These are phyloP conservation scores for Dioscorea dumetorum DNA, from an alignment of 106 monocot species.

Conservation along the genomic window DNA sequence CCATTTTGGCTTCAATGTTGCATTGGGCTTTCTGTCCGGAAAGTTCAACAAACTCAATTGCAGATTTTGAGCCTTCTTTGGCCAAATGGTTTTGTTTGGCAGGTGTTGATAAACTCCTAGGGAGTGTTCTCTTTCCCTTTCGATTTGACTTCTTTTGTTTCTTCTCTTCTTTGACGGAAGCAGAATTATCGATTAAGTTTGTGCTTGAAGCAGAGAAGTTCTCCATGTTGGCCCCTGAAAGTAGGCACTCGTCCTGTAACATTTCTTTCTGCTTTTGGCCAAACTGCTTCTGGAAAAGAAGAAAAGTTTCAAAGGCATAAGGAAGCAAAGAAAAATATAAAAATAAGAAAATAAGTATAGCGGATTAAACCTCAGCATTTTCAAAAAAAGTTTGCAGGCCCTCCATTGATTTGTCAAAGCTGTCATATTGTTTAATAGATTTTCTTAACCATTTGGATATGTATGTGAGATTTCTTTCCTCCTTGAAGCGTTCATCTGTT, in stretches of 20 bases:
- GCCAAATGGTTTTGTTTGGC: slow-evolving; percentile 4
- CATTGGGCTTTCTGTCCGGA: slow-evolving; percentile 3
- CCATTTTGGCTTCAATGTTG: not conserved
- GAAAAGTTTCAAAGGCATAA: not conserved
- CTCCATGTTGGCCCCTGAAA: slow-evolving; percentile 17
- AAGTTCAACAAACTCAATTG: not conserved
- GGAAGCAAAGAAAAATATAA: not conserved
- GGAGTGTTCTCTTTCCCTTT: slow-evolving; percentile 10
- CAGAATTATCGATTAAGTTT: not conserved
- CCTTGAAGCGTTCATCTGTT: slow-evolving; percentile 85
- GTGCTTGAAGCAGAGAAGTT: slow-evolving; percentile 7
- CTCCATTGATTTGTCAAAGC: slow-evolving; percentile 60
- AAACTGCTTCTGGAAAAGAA: slow-evolving; percentile 24
- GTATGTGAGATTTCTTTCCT: slow-evolving; percentile 62
- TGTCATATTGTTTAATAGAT: slow-evolving; percentile 64
- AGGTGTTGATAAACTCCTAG: not conserved
- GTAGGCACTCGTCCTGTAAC: not conserved
- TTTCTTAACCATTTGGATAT: slow-evolving; percentile 90
- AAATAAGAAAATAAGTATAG: not conserved
- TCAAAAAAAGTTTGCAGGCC: slow-evolving; percentile 61
- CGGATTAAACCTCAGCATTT: slow-evolving; percentile 39
- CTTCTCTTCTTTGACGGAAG: slow-evolving; percentile 12
- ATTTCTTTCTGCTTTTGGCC: slow-evolving; percentile 2
- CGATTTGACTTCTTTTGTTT: slow-evolving; percentile 22
- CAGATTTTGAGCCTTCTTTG: not conserved